These are phyloP conservation scores for Neophaeococcomyces mojaviensis DNA, from an alignment of 2,329 filamentous ascomycete genomes.

Conservation along the genomic window DNA sequence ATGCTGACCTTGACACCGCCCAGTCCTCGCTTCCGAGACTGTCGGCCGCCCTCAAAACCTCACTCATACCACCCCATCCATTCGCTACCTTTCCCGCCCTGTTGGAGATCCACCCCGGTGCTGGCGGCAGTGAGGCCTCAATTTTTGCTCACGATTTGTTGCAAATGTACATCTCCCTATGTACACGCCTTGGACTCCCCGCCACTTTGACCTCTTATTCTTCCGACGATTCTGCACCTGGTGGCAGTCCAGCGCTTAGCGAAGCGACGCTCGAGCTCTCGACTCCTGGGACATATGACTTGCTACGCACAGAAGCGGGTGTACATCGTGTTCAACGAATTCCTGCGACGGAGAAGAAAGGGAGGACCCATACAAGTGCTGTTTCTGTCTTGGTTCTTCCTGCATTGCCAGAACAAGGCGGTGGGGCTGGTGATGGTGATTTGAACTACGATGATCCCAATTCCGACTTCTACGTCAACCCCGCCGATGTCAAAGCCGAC, in stretches of 20 bases:
- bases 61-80: slow-evolving; percentile 78
- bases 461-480: slow-evolving; percentile 85
- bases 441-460: slow-evolving; percentile 70
- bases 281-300: slow-evolving; percentile 67
- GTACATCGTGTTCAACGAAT: slow-evolving; percentile 94
- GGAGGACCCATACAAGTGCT: slow-evolving; percentile 86
- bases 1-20: slow-evolving; percentile 64
- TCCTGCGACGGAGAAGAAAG: slow-evolving; percentile 82
- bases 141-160: slow-evolving; percentile 83
- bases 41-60: slow-evolving; percentile 61
- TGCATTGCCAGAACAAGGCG: slow-evolving; percentile 56
- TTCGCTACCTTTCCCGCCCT: slow-evolving; percentile 87
- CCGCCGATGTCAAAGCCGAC: slow-evolving; percentile 72
- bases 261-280: slow-evolving; percentile 85
- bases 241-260: slow-evolving; percentile 58
- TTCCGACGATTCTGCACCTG: slow-evolving; percentile 54
- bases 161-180: slow-evolving; percentile 82
- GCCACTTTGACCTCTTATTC: slow-evolving; percentile 72
- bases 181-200: slow-evolving; percentile 59
- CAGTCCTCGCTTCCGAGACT: slow-evolving; percentile 54
- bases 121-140: slow-evolving; percentile 82
- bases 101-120: slow-evolving; percentile 84
- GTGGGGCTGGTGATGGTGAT: slow-evolving; percentile 34
- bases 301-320: slow-evolving; percentile 78
- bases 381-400: slow-evolving; percentile 89